Base-by-base conservation (phyloP, 2,329 filamentous ascomycete species). In the Pseudogymnoascus sp. region DNA sequence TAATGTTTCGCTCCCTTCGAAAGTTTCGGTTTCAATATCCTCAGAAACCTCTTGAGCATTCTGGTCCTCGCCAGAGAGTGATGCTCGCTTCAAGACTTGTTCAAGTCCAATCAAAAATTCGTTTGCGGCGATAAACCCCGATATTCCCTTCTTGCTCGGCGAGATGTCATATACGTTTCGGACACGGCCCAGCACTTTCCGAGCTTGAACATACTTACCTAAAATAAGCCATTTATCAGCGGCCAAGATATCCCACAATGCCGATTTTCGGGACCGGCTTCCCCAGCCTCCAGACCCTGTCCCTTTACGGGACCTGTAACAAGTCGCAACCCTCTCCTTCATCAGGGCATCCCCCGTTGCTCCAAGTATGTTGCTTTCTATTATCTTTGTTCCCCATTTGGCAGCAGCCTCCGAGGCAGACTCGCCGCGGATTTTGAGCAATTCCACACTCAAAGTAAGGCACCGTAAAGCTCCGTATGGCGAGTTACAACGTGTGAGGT, bases 321-420 rank as follows among this genome's bases (percentile, higher is more conserved):
- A 96, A 2, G 89, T 85, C 0, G 91, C 90, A 19, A 97, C 83
- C 36, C 94, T 86, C 75, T 99, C 93, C 61, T 88, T 91, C 68
- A 96, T 80, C 11, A 99, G 81, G 0, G 90, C 90, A 64, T 93
- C 89, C 3, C 91, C 92, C 1, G 94, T 79, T 1, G 80, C 78
- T 0, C 91, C 91, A 0, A 91, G 78, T 19, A 96, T 81, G 55
- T 85, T 87, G 61, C 88, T 84, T 65, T 97, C 92, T 5, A 97
- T 82, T 35, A 94, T 82, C 59, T 88, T 84, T 38, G 86, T 85
- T 4, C 87, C 90, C 92, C 92, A 97, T 72, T 84, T 85, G 16
- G 91, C 91, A 6, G 92, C 92, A 70, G 94, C 91, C 71, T 97
- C 94, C 5, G 91, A 83, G 23, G 89, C 89, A 2, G 87, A 84